Conservation (phyloP, 306 rosid species). For the Alnus rubra region DNA sequence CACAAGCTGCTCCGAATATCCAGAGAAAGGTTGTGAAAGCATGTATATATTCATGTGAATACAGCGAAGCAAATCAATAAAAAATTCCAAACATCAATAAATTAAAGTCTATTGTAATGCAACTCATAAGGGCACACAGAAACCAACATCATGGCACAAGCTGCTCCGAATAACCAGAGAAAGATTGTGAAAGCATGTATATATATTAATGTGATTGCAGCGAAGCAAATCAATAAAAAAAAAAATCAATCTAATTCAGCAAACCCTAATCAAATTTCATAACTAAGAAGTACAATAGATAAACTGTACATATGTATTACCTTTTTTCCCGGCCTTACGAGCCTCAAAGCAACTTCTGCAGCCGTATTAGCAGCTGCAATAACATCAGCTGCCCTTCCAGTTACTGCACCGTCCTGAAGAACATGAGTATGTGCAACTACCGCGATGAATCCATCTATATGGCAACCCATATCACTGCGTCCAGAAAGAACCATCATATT, state of each 20-base stretch:
- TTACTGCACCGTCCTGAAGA: slow-evolving; percentile 71
- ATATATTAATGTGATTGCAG: neutral
- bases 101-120: neutral
- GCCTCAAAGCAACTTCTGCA: slow-evolving; percentile 95
- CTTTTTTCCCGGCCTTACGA: slow-evolving; percentile 86
- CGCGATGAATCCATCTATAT: slow-evolving; percentile 90
- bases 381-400: slow-evolving; percentile 90
- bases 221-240: neutral
- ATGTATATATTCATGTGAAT: neutral
- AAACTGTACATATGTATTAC: slow-evolving; percentile 32
- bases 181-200: neutral
- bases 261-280: neutral
- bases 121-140: neutral
- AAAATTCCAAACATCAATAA: neutral
- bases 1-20: neutral
- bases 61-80: neutral
- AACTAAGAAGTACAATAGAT: neutral
- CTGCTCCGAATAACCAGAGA: neutral
- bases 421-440: slow-evolving; percentile 88
- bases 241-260: neutral
- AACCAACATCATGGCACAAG: neutral
- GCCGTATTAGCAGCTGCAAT: slow-evolving; percentile 94
- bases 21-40: neutral
- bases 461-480: slow-evolving; percentile 89
- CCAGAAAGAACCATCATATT: slow-evolving; percentile 7